Conservation (phyloP, 306 rosid species). For the Trifolium dubium region DNA sequence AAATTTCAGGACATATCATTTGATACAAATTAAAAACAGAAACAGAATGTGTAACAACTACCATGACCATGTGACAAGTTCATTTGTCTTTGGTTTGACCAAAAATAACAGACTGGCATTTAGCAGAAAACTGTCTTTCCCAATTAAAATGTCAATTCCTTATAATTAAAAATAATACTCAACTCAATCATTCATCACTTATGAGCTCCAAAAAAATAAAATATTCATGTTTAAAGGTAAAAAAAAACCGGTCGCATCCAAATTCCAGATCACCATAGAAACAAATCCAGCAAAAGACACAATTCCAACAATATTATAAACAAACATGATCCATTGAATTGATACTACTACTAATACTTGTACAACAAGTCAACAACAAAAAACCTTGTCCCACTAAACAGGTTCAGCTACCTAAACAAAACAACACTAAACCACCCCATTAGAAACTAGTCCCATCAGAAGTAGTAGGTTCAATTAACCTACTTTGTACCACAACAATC, state of each 20-base stretch:
- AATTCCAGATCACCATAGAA: constrained; percentile 1
- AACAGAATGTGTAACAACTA: constrained; percentile 10
- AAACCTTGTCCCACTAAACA: neutral
- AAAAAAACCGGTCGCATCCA: constrained; percentile 3
- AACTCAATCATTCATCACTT: no score
- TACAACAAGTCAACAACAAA: neutral
- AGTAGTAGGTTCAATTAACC: neutral
- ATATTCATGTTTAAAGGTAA: neutral
- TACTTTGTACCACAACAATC: constrained; percentile 2
- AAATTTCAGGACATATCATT: no score
- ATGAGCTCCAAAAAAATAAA: neutral
- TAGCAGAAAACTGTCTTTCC: neutral
- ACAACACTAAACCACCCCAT: neutral
- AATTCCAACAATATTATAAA: neutral
- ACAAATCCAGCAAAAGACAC: constrained; percentile 16
- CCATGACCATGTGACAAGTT: constrained; percentile 13
- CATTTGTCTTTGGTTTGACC: neutral
- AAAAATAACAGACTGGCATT: constrained; percentile 7
- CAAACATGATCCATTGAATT: neutral
- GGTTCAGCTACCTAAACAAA: neutral
- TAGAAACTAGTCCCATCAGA: no score
- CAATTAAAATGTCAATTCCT: neutral
- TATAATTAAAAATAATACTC: no score
- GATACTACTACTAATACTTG: neutral
- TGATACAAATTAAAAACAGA: no score